Evolutionary conservation across 208 protist species (phyloP), one percentile per base, ranked within the genome.

Genomic region (Trypanosoma theileri): DNA sequence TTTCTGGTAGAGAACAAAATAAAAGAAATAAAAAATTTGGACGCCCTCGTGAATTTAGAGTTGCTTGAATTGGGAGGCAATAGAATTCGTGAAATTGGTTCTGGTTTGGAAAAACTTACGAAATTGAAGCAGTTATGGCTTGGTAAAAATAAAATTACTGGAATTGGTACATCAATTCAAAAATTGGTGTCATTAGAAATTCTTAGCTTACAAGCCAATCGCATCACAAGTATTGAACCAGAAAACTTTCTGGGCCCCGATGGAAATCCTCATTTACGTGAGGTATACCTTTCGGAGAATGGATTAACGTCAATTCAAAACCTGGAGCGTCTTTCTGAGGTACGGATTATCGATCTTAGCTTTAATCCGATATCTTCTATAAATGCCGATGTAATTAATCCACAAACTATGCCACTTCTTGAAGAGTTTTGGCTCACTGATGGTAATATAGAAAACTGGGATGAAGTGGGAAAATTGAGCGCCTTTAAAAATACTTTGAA

Each of bases 1-100:
- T 98, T 96, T 63, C 71, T 96, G 13, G 89, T 95, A 0, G 90
- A 97, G 46, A 98, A 98, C 66, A 92, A 92, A 56, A 98, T 98
- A 71, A 96, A 93, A 55, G 69, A 83, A 35, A 90, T 98, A 17
- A 75, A 89, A 41, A 88, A 88, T 16, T 74, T 98, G 10, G 88
- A 95, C 28, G 59, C 77, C 16, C 71, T 98, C 41, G 76, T 88
- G 2, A 84, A 93, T 45, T 70, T 98, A 12, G 81, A 91, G 60
- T 50, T 96, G 11, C 74, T 98, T 17, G 94, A 98, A 69, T 77
- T 98, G 0, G 94, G 94, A 0, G 88, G 89, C 0, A 98, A 98
- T 73, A 71, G 82, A 28, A 88, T 98, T 61, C 79, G 91, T 26
- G 77, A 88, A 40, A 88, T 98, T 44, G 85, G 89, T 11, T 13